Base-by-base conservation (phyloP, 371 early-diverging fungal species). In the Mucor velutinosus region DNA sequence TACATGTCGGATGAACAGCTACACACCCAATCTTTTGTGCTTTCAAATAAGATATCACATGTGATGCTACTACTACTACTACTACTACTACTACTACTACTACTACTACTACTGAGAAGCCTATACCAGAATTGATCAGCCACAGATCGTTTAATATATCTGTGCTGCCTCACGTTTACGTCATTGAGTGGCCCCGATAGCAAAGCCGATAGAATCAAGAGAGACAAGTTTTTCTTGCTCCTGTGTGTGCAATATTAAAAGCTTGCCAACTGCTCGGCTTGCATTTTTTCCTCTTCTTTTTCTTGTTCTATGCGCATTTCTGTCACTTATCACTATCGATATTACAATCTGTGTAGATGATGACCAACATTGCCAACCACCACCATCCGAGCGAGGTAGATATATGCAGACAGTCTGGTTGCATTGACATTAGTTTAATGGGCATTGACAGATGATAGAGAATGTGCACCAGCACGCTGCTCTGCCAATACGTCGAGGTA, bases 101-200 rank as follows among this genome's bases (percentile, higher is more conserved):
- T 35, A 30, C 33, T 7, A 33, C 7, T 33, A 7, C 33, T 33
- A 33, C 5, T 30, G 5, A 3, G 5, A 30, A 30, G 30, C 12
- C 37, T 12, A 35, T 2, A 3, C 12, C 17, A 17, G 14, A 41
- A 5, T 47, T 11, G 47, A 10, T 21, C 47, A 47, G 47, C 45
- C 37, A 37, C 37, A 37, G 14, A 17, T 41, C 41, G 11, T 41
- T 41, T 41, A 41, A 41, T 17, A 41, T 41, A n/a, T n/a, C n/a
- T n/a, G n/a, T n/a, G n/a, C n/a, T 23, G 53, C 53, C 53, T 57
- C 33, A 57, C 57, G 32, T 57, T 57, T 57, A 57, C 57, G 57
- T 57, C 57, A 57, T 57, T 0, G 8, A 32, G 57, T 7, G 8
- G 57, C 19, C 32, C 57, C 30, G 57, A 30, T 33, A 57, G 3